Percentiles rank a stretch among this genome's conserved stretches.
Conservation (phyloP, 768 basidiomycete species). For the Tephrocybe sp. region DNA sequence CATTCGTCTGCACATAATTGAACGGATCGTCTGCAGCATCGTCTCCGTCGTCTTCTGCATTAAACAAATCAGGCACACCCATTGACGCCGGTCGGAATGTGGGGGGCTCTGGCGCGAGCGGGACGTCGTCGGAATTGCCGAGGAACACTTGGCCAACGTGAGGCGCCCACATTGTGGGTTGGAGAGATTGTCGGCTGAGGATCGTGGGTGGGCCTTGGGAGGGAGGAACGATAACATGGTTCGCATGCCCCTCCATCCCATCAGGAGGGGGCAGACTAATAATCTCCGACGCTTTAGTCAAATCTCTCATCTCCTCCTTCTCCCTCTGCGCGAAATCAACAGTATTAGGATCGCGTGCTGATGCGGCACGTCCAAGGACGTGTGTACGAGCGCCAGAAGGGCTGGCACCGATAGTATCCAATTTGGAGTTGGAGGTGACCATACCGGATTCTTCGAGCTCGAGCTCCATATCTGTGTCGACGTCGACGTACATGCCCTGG, state of each 20-base stretch:
- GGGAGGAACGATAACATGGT: slow-evolving; percentile 1
- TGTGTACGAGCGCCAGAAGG: neutral
- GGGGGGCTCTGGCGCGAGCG: slow-evolving; percentile 35
- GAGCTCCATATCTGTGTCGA: slow-evolving; percentile 10
- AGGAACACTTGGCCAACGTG: slow-evolving; percentile 68
- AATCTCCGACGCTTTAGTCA: slow-evolving; percentile 83
- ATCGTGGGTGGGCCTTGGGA: slow-evolving; percentile 4
- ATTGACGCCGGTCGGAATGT: slow-evolving; percentile 22
- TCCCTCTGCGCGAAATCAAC: slow-evolving; percentile 83
- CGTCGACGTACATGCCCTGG: slow-evolving; percentile 12
- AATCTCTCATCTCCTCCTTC: slow-evolving; percentile 85
- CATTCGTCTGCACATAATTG: slow-evolving; percentile 38
- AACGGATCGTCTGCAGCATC: slow-evolving; percentile 38
- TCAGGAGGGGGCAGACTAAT: slow-evolving; percentile 30
- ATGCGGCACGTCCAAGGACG: neutral
- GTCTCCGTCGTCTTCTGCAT: slow-evolving; percentile 5
- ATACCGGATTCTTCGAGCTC: slow-evolving; percentile 12
- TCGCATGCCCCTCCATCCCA: slow-evolving; percentile 5
- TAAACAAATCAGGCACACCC: slow-evolving; percentile 12
- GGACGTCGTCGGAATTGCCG: slow-evolving; percentile 84
- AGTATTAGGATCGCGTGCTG: slow-evolving; percentile 48
- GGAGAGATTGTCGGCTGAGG: slow-evolving; percentile 22
- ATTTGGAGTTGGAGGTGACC: too few relatives aligned
- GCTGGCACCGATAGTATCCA: too few relatives aligned
- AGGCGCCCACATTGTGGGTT: slow-evolving; percentile 50